Evolutionary conservation across 768 basidiomycete genomes (phyloP).

Genomic region (Suillus luteus): DNA sequence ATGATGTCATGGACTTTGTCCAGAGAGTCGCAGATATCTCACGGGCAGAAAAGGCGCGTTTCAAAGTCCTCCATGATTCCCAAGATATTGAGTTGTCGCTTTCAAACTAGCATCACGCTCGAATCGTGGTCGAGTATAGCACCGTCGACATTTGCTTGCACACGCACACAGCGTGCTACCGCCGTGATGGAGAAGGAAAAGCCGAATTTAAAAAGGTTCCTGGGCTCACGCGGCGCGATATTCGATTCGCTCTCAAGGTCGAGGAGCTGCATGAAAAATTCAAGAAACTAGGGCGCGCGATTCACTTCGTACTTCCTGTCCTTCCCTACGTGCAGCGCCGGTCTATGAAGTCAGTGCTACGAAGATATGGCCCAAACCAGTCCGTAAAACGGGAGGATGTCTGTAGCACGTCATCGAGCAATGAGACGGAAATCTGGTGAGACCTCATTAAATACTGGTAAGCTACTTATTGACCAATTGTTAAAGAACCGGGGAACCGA

Average conservation of each 20-base stretch:
- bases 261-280: constrained; percentile 37
- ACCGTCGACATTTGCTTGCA: constrained; percentile 26
- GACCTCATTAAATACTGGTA: not conserved
- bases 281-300: constrained; percentile 23
- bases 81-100: constrained; percentile 6
- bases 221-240: constrained; percentile 52
- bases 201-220: constrained; percentile 27
- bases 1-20: constrained; percentile 30
- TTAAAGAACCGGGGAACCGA: not conserved
- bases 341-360: constrained; percentile 30
- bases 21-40: constrained; percentile 28
- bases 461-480: not conserved
- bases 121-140: constrained; percentile 29
- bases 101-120: constrained; percentile 32
- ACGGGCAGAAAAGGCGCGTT: constrained; percentile 35
- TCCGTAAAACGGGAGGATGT: not conserved
- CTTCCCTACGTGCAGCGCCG: constrained; percentile 16
- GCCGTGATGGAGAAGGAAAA: constrained; percentile 16
- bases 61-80: not conserved
- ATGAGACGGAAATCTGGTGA: not conserved
- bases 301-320: constrained; percentile 23
- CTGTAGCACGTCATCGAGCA: not conserved
- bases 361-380: constrained; percentile 19
- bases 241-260: constrained; percentile 48
- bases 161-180: constrained; percentile 29